Evolutionary conservation across 2,329 filamentous ascomycete species (phyloP), one percentile per base, ranked within the genome.

Genomic region (Magnaporthales sp.): DNA sequence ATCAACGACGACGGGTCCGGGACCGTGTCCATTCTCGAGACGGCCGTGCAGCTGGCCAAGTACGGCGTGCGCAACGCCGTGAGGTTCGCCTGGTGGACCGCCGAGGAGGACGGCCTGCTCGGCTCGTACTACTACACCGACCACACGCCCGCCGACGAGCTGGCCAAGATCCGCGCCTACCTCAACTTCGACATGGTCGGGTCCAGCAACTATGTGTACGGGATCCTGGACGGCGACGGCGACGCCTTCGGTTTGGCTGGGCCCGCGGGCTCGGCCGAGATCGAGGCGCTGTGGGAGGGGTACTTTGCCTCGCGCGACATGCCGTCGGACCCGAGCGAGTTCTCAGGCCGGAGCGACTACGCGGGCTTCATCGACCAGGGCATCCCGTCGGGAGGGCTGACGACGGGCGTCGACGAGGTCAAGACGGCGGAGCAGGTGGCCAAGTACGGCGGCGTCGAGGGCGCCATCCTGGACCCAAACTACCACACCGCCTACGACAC

Each of bases 1-100:
- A 87, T 90, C 77, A 90, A 89, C 74, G 87, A 89, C 73, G 83
- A 90, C 71, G 87, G 86, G 63, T 85, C 81, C 15, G 87, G 87
- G 22, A 81, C 81, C 1, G 82, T 87, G 68, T 82, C 81, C 27
- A 79, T 88, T 64, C 79, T 89, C 9, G 85, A 86, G 65, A 79
- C 87, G 31, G 87, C 87, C 10, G 81, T 82, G 29, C 81, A 83
- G n/a, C 80, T 89, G 32, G 81, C 83, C n/a, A 86, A 86, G 74
- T 83, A 89, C 70, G 79, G 81, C 6, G 67, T 81, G 66, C 74
- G 86, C 68, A 81, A 84, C 69, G 78, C 79, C 13, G 79, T 82
- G 56, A 83, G 86, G 67, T 88, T 89, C 75, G 81, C 78, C 66
- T 90, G 84, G 80, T 90, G 86, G 86, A 83, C 84, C 2, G 75